phyloP scores from a whole-genome alignment of 2,329 filamentous ascomycete genomes.

The Apiospora hydei region DNA sequence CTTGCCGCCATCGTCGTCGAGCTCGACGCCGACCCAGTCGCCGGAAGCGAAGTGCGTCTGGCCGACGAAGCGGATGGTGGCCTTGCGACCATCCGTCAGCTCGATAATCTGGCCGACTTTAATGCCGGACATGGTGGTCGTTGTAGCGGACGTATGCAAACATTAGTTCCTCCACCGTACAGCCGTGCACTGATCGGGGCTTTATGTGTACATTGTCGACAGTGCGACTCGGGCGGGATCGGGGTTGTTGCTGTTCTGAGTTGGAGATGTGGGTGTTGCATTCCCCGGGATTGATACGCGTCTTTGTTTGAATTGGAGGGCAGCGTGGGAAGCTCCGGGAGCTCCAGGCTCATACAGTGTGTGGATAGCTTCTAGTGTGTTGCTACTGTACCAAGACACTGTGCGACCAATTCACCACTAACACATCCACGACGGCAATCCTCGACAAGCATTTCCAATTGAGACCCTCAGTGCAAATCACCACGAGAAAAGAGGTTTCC shows the following conservation, averaged over 20 bases:
- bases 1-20: slow-evolving; percentile 83
- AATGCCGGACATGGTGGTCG: slow-evolving; percentile 61
- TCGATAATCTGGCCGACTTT: slow-evolving; percentile 77
- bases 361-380: accelerated
- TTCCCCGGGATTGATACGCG: slow-evolving; percentile 14
- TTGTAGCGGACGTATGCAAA: not conserved
- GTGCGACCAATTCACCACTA: not conserved
- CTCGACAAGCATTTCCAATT: not conserved
- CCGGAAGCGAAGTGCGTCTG: slow-evolving; percentile 80
- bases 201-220: not conserved
- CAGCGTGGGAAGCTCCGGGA: not conserved
- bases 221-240: not conserved
- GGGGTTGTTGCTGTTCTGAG: not conserved
- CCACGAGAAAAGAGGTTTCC: too few relatives aligned
- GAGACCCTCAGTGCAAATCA: not conserved
- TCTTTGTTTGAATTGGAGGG: slow-evolving; percentile 23
- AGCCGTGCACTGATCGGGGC: not conserved
- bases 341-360: slow-evolving; percentile 18
- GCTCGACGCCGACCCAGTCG: slow-evolving; percentile 89
- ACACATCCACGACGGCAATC: not conserved
- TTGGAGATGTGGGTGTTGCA: slow-evolving; percentile 6
- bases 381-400: not conserved
- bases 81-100: slow-evolving; percentile 79
- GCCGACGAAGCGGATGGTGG: slow-evolving; percentile 82
- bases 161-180: slow-evolving; percentile 15